Conservation (phyloP, 139 green algal species). For the Edaphochlamys debaryana region DNA sequence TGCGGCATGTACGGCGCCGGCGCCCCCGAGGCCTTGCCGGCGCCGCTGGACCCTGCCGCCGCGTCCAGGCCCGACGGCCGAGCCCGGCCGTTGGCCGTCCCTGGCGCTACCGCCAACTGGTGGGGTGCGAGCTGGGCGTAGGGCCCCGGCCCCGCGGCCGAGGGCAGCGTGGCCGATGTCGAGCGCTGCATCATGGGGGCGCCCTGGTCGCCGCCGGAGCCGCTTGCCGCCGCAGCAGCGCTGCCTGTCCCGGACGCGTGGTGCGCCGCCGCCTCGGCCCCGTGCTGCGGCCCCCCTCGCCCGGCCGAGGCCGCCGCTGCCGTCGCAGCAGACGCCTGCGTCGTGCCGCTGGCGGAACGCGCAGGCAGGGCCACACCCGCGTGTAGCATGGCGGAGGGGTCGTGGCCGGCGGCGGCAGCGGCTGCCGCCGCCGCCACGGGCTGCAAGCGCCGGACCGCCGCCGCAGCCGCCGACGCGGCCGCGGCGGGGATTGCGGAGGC, state of each 20-base stretch:
- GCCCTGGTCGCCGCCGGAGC: too few relatives aligned
- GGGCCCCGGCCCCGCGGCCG: neutral
- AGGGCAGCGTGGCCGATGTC: slow-evolving; percentile 18
- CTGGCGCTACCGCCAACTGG: slow-evolving; percentile 31
- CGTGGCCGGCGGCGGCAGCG: too few relatives aligned
- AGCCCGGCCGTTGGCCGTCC: slow-evolving; percentile 2
- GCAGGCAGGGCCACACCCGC: too few relatives aligned
- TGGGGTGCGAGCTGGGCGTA: slow-evolving; percentile 15
- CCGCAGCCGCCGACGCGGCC: slow-evolving; percentile 7
- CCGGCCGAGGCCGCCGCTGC: too few relatives aligned
- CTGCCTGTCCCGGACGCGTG: too few relatives aligned
- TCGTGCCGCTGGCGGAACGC: too few relatives aligned
- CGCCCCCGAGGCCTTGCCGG: too few relatives aligned
- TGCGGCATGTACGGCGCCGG: slow-evolving; percentile 17
- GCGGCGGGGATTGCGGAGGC: neutral
- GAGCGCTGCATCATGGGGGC: slow-evolving; percentile 32
- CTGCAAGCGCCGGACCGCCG: slow-evolving; percentile 31
- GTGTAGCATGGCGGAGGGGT: too few relatives aligned
- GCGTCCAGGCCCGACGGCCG: slow-evolving; percentile 22
- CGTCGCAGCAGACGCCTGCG: too few relatives aligned
- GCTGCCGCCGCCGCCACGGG: neutral
- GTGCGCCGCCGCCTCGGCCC: too few relatives aligned
- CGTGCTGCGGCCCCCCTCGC: too few relatives aligned
- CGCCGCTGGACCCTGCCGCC: neutral
- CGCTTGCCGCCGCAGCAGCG: too few relatives aligned